Evolutionary conservation across 2,329 filamentous ascomycete genomes (phyloP), one percentile per base, ranked within the genome.

Genomic region (Aschersonia sp.): DNA sequence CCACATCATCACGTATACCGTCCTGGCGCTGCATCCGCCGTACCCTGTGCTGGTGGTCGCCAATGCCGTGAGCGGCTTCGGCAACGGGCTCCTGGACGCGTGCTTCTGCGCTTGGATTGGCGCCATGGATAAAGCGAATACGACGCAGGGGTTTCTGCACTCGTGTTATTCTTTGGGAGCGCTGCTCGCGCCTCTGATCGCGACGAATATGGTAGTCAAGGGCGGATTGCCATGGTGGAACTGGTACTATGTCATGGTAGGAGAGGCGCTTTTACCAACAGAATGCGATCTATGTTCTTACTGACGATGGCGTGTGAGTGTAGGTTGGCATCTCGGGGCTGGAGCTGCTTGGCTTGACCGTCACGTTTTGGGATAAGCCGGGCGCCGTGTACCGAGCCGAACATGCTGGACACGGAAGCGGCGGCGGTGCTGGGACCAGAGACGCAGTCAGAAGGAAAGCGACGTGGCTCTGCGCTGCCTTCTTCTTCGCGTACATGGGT

Each of bases 401-500:
- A 45, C 63, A 67, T 41, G 54, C 52, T 1, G 54, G 32, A 7
- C 32, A 12, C 32, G 32, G 7, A 38, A 49, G 49, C 7, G 57
- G 57, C 3, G 50, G 51, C 0, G 59, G 63, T 0, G 61, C 59
- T 1, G 64, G 65, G 0, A 68, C 65, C 0, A 57, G 61, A 30
- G 59, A 62, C 7, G 65, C 66, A 0, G 62, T 78, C 9, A 62
- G 63, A 43, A 64, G 64, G 4, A 68, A 66, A 51, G 72, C 82
- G 0, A 84, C 82, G 0, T 85, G 82, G 80, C 67, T 84, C 2
- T 75, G 75, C 47, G 70, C 83, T 0, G 53, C 82, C 0, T 89
- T 89, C 59, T 71, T 89, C 44, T 75, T 88, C 31, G 73, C 76
- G 3, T 89, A 89, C 58, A 82, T 88, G 28, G 85, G 85, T 0